Evolutionary conservation across 139 green algal genomes (phyloP), one percentile per base, ranked within the genome.

Genomic region (Prasinococcaceae sp.): DNA sequence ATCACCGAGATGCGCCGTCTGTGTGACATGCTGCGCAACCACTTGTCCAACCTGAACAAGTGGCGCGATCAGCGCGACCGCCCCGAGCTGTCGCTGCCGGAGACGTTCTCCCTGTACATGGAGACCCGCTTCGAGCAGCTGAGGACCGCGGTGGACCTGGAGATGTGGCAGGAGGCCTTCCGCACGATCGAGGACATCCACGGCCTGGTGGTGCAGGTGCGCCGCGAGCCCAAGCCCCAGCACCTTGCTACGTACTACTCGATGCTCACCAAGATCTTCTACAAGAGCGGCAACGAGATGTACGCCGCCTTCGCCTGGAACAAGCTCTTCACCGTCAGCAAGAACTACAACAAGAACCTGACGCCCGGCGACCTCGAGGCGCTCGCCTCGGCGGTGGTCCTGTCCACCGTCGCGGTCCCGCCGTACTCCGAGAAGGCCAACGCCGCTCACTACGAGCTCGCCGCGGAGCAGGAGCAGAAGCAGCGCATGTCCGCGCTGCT

Each of bases 111-210:
- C 40, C 74, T 92, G 52, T 93, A 94, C 70, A 63, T 95, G 56
- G 92, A 97, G 63, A 93, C 85, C 6, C 78, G 92, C 44, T 98
- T 98, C 65, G 86, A 96, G 73, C 88, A 96, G 80, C 76, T 96
- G 26, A 87, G 90, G 75, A 77, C 90, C 58, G 85, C 85, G 1
- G 93, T 84, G 55, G 82, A 94, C 47, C 77, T 99, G 54, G 85
- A 88, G 72, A 76, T 99, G 68, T 99, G 90, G 90, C 85, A 87
- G 17, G 92, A 99, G 75, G 92, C 90, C 0, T 99, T 98, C 75
- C 74, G 92, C 38, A 83, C 68, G n/a, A 82, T 98, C 42, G 90
- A 98, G 78, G 90, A 98, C 69, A 94, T 98, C 61, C 71, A 95
- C 66, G 74, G 73, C 29, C 78, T 99, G 25, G 79, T 93, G 20